phyloP scores from a whole-genome alignment of 73 alveolate species.

The Paramecium tetraurelia region DNA sequence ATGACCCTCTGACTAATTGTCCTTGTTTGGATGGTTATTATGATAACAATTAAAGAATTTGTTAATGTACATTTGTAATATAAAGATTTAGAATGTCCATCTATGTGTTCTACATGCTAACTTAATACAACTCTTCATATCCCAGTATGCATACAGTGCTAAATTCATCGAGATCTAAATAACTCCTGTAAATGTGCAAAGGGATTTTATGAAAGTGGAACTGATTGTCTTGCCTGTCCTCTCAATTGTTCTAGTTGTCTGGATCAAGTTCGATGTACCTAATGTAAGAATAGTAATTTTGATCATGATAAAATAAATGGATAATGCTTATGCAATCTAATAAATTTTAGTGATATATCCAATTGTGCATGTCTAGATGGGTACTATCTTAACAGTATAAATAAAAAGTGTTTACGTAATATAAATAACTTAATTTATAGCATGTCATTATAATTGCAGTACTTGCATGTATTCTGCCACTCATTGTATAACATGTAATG shows the following conservation, averaged over 20 bases:
- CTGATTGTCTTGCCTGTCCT: not conserved
- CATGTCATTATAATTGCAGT: not conserved
- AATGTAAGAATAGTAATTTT: not conserved
- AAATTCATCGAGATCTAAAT: not conserved
- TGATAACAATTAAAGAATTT: not conserved
- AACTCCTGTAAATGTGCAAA: not conserved
- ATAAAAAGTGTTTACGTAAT: not conserved
- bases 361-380: not conserved
- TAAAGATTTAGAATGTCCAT: not conserved
- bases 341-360: not conserved
- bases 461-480: not conserved
- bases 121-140: not conserved
- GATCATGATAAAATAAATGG: not conserved
- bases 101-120: not conserved
- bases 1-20: not conserved
- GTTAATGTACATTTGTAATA: not conserved
- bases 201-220: not conserved
- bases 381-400: not conserved
- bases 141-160: not conserved
- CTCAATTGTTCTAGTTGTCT: not conserved
- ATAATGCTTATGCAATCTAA: not conserved
- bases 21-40: not conserved
- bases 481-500: not conserved
- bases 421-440: not conserved
- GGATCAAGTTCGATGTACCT: not conserved